Evolutionary conservation across 768 basidiomycete species (phyloP).

Genomic region (Russula griseocarnosa): DNA sequence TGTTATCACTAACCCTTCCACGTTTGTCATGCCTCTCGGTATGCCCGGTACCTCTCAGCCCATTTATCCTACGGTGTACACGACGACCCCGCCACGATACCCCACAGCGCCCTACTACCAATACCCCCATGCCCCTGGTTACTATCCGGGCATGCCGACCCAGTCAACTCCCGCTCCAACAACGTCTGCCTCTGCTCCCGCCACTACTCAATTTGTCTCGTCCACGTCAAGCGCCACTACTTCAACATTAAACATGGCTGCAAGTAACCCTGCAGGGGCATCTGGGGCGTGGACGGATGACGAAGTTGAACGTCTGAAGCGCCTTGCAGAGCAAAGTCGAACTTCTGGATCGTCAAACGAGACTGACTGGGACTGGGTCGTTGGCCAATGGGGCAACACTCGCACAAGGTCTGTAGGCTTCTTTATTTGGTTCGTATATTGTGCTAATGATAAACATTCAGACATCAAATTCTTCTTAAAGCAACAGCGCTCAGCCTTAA

Average conservation of each 20-base stretch:
- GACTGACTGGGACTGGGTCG: conserved; percentile 78
- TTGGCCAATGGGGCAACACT: conserved; percentile 66
- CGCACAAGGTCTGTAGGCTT: conserved; percentile 56
- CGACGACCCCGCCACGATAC: conserved; percentile 42
- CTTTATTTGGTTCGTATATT: neutral
- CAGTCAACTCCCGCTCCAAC: conserved; percentile 27
- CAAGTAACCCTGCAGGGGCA: conserved; percentile 40
- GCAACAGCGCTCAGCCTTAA: conserved; percentile 76
- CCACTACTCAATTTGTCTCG: conserved; percentile 23
- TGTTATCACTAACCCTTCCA: conserved; percentile 66
- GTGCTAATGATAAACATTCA: conserved; percentile 31
- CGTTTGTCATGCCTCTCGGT: conserved; percentile 68
- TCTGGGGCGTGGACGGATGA: conserved; percentile 78
- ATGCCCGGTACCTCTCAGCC: conserved; percentile 42
- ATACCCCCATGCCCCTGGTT: conserved; percentile 40
- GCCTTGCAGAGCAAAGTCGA: conserved; percentile 63
- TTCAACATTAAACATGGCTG: conserved; percentile 24
- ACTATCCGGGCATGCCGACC: conserved; percentile 29
- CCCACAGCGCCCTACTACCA: conserved; percentile 63
- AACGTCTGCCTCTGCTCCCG: conserved; percentile 33
- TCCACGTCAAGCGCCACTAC: conserved; percentile 15
- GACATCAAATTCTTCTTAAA: conserved; percentile 80
- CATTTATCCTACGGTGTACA: conserved; percentile 38
- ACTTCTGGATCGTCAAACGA: conserved; percentile 43
- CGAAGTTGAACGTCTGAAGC: conserved; percentile 65